Percentiles rank a stretch among this genome's conserved stretches.
These are phyloP conservation scores for Sutorius australiensis DNA, from an alignment of 768 basidiomycete genomes.

Conservation along the genomic window DNA sequence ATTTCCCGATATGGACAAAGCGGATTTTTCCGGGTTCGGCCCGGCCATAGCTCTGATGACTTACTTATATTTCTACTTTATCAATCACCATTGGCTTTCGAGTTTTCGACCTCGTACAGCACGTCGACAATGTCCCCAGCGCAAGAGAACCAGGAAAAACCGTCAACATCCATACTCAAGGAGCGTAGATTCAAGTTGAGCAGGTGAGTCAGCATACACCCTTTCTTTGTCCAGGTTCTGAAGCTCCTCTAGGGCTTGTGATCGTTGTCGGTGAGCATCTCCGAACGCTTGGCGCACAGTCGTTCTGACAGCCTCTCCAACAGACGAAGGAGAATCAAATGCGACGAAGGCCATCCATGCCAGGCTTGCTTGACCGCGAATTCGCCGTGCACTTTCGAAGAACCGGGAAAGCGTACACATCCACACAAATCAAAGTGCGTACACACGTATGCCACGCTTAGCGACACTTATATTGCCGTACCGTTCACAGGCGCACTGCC, in stretches of 20 bases:
- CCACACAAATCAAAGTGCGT: conserved; percentile 86
- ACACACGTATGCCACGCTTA: background rate
- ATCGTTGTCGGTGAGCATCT: conserved; percentile 77
- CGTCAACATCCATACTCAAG: conserved; percentile 54
- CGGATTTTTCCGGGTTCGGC: conserved; percentile 30
- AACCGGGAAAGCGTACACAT: conserved; percentile 80
- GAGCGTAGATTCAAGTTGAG: conserved; percentile 85
- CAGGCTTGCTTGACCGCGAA: conserved; percentile 82
- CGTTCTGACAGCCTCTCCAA: background rate
- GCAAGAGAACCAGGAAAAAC: conserved; percentile 41
- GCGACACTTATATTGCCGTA: conserved; percentile 2
- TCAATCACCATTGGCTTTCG: background rate
- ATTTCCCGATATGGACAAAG: conserved; percentile 27
- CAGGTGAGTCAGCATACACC: conserved; percentile 46
- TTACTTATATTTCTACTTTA: conserved; percentile 30
- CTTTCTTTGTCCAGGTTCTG: conserved; percentile 2
- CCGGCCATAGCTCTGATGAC: conserved; percentile 18
- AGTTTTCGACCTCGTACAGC: conserved; percentile 10
- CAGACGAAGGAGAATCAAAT: conserved; percentile 81
- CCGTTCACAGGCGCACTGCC: conserved; percentile 57
- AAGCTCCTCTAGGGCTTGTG: conserved; percentile 64
- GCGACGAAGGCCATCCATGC: conserved; percentile 86
- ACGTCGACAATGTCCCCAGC: conserved; percentile 26
- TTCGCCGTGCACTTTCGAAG: conserved; percentile 82
- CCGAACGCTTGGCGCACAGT: background rate